Evolutionary conservation across 1,284 basidiomycete genomes (phyloP).

Genomic region (Cerrena zonata): DNA sequence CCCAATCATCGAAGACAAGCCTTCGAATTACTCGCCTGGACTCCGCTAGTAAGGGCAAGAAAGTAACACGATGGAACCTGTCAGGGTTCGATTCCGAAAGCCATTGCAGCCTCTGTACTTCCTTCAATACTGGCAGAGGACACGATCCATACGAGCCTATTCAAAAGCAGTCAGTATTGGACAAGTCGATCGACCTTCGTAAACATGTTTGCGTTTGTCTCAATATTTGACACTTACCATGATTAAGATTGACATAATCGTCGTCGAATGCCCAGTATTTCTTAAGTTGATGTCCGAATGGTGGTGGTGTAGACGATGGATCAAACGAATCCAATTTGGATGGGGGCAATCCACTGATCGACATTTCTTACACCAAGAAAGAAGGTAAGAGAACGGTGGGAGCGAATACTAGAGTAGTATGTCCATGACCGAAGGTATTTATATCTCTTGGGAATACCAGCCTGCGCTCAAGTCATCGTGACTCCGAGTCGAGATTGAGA

Average conservation of each 20-base stretch:
- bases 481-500: too few relatives aligned
- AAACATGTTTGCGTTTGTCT: background rate
- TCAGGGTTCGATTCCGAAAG: slow-evolving; percentile 61
- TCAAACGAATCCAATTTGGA: slow-evolving; percentile 20
- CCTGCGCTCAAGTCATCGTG: too few relatives aligned
- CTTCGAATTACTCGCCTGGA: slow-evolving; percentile 31
- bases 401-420: too few relatives aligned
- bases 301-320: slow-evolving; percentile 29
- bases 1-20: background rate
- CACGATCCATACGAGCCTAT: slow-evolving; percentile 67
- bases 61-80: slow-evolving; percentile 48
- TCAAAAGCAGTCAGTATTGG: too few relatives aligned
- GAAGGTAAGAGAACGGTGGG: too few relatives aligned
- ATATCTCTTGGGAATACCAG: too few relatives aligned
- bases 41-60: slow-evolving; percentile 34
- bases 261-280: slow-evolving; percentile 56
- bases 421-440: too few relatives aligned
- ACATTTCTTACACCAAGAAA: background rate
- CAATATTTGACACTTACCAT: slow-evolving; percentile 42
- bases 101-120: slow-evolving; percentile 39
- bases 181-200: background rate
- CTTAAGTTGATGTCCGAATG: slow-evolving; percentile 56
- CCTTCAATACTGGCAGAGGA: slow-evolving; percentile 54
- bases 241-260: slow-evolving; percentile 61
- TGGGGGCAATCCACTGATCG: background rate